Evolutionary conservation across 495 filamentous ascomycete species (phyloP).

Genomic region (Umbilicaria muhlenbergii): DNA sequence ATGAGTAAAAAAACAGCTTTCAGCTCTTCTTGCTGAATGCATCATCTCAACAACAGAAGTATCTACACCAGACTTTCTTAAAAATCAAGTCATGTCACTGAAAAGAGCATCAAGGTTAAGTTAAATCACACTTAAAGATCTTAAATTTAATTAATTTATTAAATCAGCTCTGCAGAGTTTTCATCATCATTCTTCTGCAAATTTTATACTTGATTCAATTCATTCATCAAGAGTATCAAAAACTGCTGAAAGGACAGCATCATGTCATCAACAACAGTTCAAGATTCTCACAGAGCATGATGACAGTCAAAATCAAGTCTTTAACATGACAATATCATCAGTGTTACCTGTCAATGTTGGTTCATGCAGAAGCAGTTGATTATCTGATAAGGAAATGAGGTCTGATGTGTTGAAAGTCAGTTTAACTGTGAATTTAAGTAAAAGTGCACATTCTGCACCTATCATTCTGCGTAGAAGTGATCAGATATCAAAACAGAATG

Average conservation of each 20-base stretch:
- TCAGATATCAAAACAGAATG: too few relatives aligned
- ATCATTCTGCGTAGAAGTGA: too few relatives aligned
- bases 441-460: too few relatives aligned
- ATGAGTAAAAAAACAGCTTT: constrained; percentile 1
- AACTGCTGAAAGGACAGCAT: constrained; percentile 6
- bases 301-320: background rate
- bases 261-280: background rate
- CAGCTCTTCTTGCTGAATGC: background rate
- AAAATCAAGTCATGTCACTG: background rate
- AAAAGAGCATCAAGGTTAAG: constrained; percentile 1
- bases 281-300: constrained; percentile 5
- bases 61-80: background rate
- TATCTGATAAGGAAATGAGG: too few relatives aligned
- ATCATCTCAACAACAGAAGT: background rate
- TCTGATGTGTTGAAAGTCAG: too few relatives aligned
- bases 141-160: background rate
- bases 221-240: constrained; percentile 13
- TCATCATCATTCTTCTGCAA: constrained; percentile 1
- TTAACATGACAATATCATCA: background rate
- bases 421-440: too few relatives aligned
- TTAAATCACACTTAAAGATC: constrained; percentile 1
- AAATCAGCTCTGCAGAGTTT: background rate
- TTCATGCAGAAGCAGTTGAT: background rate
- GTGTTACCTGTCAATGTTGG: background rate
- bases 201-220: constrained; percentile 6